phyloP scores from a whole-genome alignment of 805 yeast genomes.

The Ogataea allantospora region DNA sequence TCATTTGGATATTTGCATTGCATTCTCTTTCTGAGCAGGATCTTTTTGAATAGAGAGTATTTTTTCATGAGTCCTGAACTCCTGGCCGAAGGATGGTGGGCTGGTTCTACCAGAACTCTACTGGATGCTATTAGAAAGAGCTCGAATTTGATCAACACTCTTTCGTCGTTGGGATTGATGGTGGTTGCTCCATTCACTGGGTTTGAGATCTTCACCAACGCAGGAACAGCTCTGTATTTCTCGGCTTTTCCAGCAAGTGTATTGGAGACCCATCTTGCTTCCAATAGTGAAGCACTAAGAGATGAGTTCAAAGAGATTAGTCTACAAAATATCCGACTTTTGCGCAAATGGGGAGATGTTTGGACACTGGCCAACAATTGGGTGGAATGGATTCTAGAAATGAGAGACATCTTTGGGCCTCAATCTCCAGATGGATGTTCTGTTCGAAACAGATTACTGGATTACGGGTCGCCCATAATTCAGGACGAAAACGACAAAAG shows the following conservation, averaged over 20 bases:
- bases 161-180: constrained; percentile 29
- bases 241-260: constrained; percentile 30
- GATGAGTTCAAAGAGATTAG: constrained; percentile 18
- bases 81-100: constrained; percentile 34
- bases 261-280: constrained; percentile 26
- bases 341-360: constrained; percentile 29
- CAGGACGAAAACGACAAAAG: constrained; percentile 15
- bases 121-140: constrained; percentile 27
- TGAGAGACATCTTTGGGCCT: constrained; percentile 21
- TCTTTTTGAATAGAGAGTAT: constrained; percentile 38
- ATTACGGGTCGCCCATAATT: constrained; percentile 16
- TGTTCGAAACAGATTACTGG: constrained; percentile 9
- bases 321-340: constrained; percentile 25
- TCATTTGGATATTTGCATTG: constrained; percentile 38
- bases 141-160: constrained; percentile 24
- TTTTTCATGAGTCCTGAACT: constrained; percentile 34
- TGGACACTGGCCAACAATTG: constrained; percentile 36
- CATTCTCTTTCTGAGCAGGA: constrained; percentile 33
- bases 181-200: constrained; percentile 40
- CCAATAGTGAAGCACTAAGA: constrained; percentile 11
- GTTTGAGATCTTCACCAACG: constrained; percentile 37
- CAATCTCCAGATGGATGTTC: constrained; percentile 7
- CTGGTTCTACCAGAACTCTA: constrained; percentile 22
- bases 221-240: constrained; percentile 35
- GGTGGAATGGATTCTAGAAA: constrained; percentile 29